Evolutionary conservation across 78 protist genomes (phyloP), one percentile per base, ranked within the genome.

Genomic region (Parvularia atlantis): DNA sequence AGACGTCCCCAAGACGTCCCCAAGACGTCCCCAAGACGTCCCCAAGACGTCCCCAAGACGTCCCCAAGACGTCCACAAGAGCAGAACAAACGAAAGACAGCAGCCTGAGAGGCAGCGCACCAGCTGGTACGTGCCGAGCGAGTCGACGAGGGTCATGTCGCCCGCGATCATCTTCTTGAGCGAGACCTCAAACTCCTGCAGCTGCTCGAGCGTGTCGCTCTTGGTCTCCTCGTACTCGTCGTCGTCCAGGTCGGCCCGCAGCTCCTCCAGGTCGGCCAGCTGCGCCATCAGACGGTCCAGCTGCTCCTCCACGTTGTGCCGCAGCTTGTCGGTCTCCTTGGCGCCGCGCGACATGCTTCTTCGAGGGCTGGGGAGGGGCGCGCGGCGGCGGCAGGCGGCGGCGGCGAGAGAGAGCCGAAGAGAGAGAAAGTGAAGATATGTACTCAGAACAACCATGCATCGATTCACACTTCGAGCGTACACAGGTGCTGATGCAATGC

Each of bases 131-230:
- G 57, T 22, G 57, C 31, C 9, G 9, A 50, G 7, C 57, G 7
- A 44, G 7, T 50, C n/a, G 4, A 16, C 11, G 16, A 89, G 82
- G 39, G 91, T 63, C 84, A 89, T 69, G 72, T 89, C 77, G 41
- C 93, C 93, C 7, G 35, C 19, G 17, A 74, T 61, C 81, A 89
- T 48, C 41, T 73, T 72, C 9, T 35, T 20, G 41, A 89, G 65
- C 20, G 82, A 67, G 22, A 22, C 88, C 48, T 83, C 61, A 64
- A 89, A 89, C 43, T 85, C 90, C 58, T 78, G 44, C 80, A 89
- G 52, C 63, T 89, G 91, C 20, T 77, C 83, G 2, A 86, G 24
- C 30, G 93, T 89, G 20, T 89, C 93, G 30, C 62, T 35, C 46
- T 65, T 73, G 1, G 66, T 83, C 36, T 66, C 73, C n/a, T 77